These are phyloP conservation scores for Colletotrichum tropicale DNA, from an alignment of 2,329 filamentous ascomycete species.

Conservation along the genomic window DNA sequence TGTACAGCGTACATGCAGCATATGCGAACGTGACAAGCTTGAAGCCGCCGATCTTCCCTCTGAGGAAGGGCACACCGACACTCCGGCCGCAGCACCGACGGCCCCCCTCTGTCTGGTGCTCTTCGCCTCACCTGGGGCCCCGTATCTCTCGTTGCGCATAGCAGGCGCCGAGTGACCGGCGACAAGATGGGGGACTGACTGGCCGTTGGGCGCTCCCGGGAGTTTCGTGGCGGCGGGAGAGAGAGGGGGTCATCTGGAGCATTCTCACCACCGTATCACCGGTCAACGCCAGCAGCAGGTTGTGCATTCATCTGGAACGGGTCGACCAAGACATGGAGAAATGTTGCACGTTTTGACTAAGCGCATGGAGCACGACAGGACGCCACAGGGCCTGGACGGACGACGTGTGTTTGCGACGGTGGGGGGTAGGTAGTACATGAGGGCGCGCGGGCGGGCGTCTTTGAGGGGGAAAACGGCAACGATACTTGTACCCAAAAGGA, in stretches of 20 bases:
- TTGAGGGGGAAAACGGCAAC: background rate
- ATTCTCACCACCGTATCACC: background rate
- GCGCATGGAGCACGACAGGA: background rate
- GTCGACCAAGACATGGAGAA: background rate
- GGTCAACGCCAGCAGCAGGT: background rate
- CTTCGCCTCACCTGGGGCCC: constrained; percentile 3
- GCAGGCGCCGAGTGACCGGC: constrained; percentile 3
- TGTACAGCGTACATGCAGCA: background rate
- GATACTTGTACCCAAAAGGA: background rate
- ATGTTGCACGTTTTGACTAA: background rate
- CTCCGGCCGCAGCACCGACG: constrained; percentile 1
- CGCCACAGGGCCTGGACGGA: background rate
- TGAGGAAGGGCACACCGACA: constrained; percentile 6
- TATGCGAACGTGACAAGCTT: background rate
- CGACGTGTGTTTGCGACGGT: background rate
- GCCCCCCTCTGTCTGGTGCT: background rate
- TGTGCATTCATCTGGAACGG: background rate
- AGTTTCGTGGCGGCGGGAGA: background rate
- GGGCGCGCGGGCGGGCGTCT: background rate
- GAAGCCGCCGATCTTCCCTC: background rate
- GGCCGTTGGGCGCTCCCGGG: background rate
- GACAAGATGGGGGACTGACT: background rate
- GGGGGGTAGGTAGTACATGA: background rate
- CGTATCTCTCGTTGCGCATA: background rate
- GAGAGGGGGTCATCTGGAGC: background rate